Conservation (phyloP, 805 yeast species). For the Barnettozyma wickerhamii region DNA sequence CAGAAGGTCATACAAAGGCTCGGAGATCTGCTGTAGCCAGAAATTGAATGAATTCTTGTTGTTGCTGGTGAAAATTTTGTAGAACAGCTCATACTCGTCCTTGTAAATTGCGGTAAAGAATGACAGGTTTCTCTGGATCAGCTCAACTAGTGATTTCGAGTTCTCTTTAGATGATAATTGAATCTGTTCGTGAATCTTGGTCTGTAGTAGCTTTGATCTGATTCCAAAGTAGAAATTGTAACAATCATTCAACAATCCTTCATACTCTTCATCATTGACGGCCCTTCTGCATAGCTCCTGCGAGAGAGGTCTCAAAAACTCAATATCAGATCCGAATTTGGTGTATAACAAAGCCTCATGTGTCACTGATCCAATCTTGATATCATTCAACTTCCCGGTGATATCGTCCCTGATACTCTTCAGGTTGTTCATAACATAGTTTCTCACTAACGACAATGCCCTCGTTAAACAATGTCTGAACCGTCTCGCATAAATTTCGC, state of each 20-base stretch:
- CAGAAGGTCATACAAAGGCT: slow-evolving; percentile 70
- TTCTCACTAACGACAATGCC: slow-evolving; percentile 69
- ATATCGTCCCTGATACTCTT: slow-evolving; percentile 31
- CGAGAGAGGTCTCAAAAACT: slow-evolving; percentile 32
- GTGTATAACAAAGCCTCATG: slow-evolving; percentile 63
- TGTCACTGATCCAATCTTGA: slow-evolving; percentile 35
- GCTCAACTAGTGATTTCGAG: slow-evolving; percentile 43
- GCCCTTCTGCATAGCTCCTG: slow-evolving; percentile 36
- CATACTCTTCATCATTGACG: slow-evolving; percentile 45
- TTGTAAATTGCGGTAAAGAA: slow-evolving; percentile 55
- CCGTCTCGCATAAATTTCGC: slow-evolving; percentile 61
- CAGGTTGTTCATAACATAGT: slow-evolving; percentile 47
- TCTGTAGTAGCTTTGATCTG: slow-evolving; percentile 46
- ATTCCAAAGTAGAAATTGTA: slow-evolving; percentile 56
- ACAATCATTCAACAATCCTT: slow-evolving; percentile 65
- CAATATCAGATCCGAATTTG: slow-evolving; percentile 49
- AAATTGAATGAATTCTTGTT: slow-evolving; percentile 38
- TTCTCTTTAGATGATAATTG: slow-evolving; percentile 24
- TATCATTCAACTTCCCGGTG: slow-evolving; percentile 19
- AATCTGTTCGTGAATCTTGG: slow-evolving; percentile 36
- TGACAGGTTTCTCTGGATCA: slow-evolving; percentile 58
- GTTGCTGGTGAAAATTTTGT: slow-evolving; percentile 43
- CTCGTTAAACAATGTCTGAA: slow-evolving; percentile 83
- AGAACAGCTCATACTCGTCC: slow-evolving; percentile 59
- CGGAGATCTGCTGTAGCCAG: slow-evolving; percentile 64